These are phyloP conservation scores for Ophiorrhiza pumila DNA, from an alignment of 257 asterid genomes.

Conservation along the genomic window DNA sequence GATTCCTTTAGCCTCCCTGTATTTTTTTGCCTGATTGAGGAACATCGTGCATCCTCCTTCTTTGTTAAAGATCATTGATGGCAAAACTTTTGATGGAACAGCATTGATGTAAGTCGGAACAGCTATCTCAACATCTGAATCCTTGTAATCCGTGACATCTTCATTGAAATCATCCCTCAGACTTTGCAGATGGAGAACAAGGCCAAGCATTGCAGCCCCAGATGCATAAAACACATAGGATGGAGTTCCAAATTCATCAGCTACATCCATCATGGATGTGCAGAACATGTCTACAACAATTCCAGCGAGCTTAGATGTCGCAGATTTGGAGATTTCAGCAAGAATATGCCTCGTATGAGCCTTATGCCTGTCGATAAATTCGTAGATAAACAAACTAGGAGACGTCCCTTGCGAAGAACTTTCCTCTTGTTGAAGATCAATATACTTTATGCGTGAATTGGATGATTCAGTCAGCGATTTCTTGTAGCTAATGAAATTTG, in stretches of 20 bases:
- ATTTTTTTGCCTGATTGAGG: constrained; percentile 2
- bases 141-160: constrained; percentile 1
- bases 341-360: background rate
- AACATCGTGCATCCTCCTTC: constrained; percentile 9
- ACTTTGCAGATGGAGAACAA: background rate
- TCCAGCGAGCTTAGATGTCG: background rate
- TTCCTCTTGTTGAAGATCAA: background rate
- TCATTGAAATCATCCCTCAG: background rate
- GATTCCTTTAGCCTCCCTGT: constrained; percentile 10
- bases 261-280: constrained; percentile 5
- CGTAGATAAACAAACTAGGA: background rate
- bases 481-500: constrained; percentile 11
- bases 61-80: background rate
- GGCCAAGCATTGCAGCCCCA: constrained; percentile 4
- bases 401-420: background rate
- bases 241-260: constrained; percentile 3
- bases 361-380: background rate
- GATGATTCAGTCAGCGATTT: constrained; percentile 6
- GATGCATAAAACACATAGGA: constrained; percentile 1
- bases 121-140: background rate
- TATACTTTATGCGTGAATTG: background rate
- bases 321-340: background rate
- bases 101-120: constrained; percentile 4
- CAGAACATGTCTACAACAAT: constrained; percentile 8
- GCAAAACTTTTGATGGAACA: constrained; percentile 8